Evolutionary conservation across 805 yeast genomes (phyloP), one percentile per base, ranked within the genome.

Genomic region (Starmerella ratchasimensis): DNA sequence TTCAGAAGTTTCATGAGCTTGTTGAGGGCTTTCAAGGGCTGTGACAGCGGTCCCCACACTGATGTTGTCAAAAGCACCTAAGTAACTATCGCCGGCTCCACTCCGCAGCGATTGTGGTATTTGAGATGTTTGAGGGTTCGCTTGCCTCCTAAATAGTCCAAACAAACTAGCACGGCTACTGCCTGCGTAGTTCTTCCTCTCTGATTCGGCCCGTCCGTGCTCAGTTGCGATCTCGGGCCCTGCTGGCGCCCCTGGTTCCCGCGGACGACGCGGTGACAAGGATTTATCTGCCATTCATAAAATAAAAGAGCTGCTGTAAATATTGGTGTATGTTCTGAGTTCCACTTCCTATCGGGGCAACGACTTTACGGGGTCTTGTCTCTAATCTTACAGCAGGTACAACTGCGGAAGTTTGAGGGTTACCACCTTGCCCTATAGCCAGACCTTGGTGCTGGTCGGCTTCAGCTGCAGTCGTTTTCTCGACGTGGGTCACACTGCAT

Each of bases 51-150:
- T 5, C 26, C 36, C 43, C 19, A 38, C 14, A 33, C 45, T 47
- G 34, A 46, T 21, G 28, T 34, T 33, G 36, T 48, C 52, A n/a
- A 46, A 36, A 2, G 45, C 48, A 11, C 43, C 47, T 19, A 15
- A 31, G 9, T 40, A 14, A 29, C 48, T 43, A 34, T 47, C 52
- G 9, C 17, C 32, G 11, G 37, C 33, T 26, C 14, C n/a, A 21
- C 38, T 36, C 11, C 33, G 31, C 33, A 34, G 19, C 22, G 31
- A 28, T n/a, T 32, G 35, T 30, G 29, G 26, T 14, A 31, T 18
- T n/a, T 34, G 32, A 11, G 32, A n/a, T 9, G 27, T 9, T 6
- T 3, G 37, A 20, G 31, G 40, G 32, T 41, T 23, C 7, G 42
- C 31, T 21, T 39, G 44, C 10, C 42, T 40, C 3, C 52, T 29